phyloP scores from a whole-genome alignment of 345 rosid species.

The Corchorus olitorius region DNA sequence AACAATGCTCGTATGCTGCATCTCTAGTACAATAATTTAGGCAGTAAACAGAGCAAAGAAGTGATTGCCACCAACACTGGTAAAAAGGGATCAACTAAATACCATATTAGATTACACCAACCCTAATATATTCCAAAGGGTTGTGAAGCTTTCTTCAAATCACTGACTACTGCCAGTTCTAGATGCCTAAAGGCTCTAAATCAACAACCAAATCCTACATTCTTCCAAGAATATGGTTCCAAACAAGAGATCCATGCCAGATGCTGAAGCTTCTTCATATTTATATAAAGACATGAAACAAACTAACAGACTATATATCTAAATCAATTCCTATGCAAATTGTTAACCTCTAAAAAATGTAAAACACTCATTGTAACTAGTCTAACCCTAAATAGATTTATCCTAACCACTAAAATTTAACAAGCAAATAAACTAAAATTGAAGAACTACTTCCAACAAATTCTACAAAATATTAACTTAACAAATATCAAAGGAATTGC shows the following conservation, averaged over 20 bases:
- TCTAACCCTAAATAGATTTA: background rate
- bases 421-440: background rate
- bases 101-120: background rate
- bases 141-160: too few species aligned
- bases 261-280: background rate
- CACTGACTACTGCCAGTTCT: too few species aligned
- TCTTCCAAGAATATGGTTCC: background rate
- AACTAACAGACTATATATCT: background rate
- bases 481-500: background rate
- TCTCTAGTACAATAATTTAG: background rate
- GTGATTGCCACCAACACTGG: background rate
- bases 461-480: background rate
- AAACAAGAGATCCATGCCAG: background rate
- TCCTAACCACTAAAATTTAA: background rate
- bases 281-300: background rate
- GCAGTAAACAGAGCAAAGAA: background rate
- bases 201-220: background rate
- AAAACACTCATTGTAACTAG: background rate
- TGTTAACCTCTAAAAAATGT: background rate
- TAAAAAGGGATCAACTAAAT: background rate
- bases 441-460: background rate
- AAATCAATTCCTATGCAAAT: background rate
- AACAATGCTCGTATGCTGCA: background rate
- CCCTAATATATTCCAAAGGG: background rate
- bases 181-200: background rate